A percentile compares a stretch with the other conserved stretches of the same genome.
Evolutionary conservation across 495 filamentous ascomycete genomes (phyloP).

Genomic region (Tuber melanosporum): DNA sequence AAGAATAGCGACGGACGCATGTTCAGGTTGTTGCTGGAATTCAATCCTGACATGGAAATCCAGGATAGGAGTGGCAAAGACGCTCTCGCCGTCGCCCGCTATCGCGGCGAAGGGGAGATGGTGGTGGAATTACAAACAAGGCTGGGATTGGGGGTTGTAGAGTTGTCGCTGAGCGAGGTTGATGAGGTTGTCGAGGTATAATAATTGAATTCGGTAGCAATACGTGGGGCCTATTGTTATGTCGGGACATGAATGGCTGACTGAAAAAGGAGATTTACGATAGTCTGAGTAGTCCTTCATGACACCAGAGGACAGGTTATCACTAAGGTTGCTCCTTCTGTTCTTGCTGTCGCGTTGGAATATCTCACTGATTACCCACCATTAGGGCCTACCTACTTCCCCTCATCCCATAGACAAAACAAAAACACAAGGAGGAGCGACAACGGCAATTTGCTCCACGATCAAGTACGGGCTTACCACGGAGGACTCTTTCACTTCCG

Average conservation of each 20-base stretch:
- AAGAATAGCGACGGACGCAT: neutral
- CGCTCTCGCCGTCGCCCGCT: neutral
- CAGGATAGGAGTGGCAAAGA: conserved; percentile 4
- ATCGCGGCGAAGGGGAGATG: neutral
- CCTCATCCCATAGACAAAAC: neutral
- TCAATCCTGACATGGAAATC: neutral
- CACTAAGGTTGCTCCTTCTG: neutral
- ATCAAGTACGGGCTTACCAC: neutral
- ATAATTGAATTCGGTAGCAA: neutral
- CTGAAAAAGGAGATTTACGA: conserved; percentile 4
- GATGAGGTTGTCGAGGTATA: conserved; percentile 6
- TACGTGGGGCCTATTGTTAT: neutral
- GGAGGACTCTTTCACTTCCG: neutral
- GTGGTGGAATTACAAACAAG: neutral
- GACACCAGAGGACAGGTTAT: neutral
- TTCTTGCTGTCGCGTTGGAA: neutral
- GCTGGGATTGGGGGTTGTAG: neutral
- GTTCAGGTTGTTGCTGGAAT: neutral
- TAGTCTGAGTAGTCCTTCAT: neutral
- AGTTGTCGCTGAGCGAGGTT: neutral
- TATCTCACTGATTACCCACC: neutral
- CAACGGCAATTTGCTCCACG: neutral
- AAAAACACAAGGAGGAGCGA: neutral
- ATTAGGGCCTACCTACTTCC: neutral
- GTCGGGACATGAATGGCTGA: neutral